phyloP scores from a whole-genome alignment of 495 filamentous ascomycete species.

The Penicillium crystallinum region DNA sequence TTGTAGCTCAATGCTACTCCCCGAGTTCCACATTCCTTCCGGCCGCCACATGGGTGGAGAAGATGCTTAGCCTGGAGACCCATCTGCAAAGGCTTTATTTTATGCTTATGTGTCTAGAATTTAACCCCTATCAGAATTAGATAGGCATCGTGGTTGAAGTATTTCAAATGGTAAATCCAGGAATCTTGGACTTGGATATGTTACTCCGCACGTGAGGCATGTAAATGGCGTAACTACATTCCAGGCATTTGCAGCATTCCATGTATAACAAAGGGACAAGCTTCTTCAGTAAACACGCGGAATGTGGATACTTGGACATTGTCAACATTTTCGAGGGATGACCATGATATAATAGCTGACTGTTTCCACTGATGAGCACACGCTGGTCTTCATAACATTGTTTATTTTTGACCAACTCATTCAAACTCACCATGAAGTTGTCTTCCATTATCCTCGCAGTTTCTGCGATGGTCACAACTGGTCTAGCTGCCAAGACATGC shows the following conservation, averaged over 20 bases:
- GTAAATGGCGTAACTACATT: conserved; percentile 19
- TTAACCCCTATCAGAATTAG: too few relatives aligned
- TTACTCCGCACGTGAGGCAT: not conserved
- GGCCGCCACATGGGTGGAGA: not conserved
- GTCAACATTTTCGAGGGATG: not conserved
- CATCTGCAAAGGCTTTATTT: not conserved
- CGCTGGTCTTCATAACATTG: too few relatives aligned
- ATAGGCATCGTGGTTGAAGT: too few relatives aligned
- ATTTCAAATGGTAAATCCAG: not conserved
- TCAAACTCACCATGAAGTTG: conserved; percentile 22
- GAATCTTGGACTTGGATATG: not conserved
- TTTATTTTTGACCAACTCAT: not conserved
- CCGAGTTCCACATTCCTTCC: not conserved
- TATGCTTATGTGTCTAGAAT: too few relatives aligned
- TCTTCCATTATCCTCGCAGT: conserved; percentile 22
- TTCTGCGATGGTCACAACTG: conserved; percentile 21
- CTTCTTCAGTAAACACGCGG: conserved; percentile 3
- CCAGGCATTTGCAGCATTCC: conserved; percentile 24
- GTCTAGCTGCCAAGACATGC: conserved; percentile 31
- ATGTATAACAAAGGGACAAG: conserved; percentile 8
- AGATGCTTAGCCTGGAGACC: not conserved
- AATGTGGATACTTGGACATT: conserved; percentile 10
- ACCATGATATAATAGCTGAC: conserved; percentile 1
- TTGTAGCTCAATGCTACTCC: not conserved
- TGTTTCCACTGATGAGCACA: too few relatives aligned